Base-by-base conservation (phyloP, 768 basidiomycete species). In the Termitomyces sp. region DNA sequence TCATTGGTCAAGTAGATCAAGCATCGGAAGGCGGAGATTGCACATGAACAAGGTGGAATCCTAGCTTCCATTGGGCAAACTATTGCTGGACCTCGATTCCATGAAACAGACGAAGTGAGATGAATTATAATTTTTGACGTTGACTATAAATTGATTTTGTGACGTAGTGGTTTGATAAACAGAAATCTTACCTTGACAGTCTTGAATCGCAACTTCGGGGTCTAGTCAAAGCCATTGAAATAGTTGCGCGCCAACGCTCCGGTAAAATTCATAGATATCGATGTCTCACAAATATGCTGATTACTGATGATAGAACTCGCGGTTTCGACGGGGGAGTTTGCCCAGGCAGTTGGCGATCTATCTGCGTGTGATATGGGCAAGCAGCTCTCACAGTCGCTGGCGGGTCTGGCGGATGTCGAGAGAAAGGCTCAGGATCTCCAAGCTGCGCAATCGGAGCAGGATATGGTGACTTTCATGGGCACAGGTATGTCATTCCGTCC, bases 191-290 rank as follows among this genome's bases (percentile, higher is more conserved):
- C 67, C 81, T 99, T 12, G 95, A 98, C 64, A 86, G 86, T 43
- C 82, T 98, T 22, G 97, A 99, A 70, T 84, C 87, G 0, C 95
- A 98, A 66, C 79, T 98, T 18, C 88, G 91, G 24, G 84, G 87
- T 3, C 79, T 98, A 2, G 89, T 93, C 49, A 95, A 91, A 72
- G 85, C 93, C 0, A 89, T 98, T 50, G 91, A 96, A 58, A 55
- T 79, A 0, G 91, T 93, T n/a, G 82, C 93, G 9, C 94, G 88
- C 64, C 86, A 93, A 42, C 87, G 95, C 20, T 69, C 82, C 56
- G 89, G 91, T 90, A 54, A 34, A 39, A 76, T 61, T 62, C 4
- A n/a, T 32, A 16, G 34, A 26, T 13, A 12, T 45, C 44, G 5
- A 14, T 24, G 36, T 16, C 37, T 51, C 18, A 30, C 26, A 14